Evolutionary conservation across 495 filamentous ascomycete species (phyloP), one percentile per base, ranked within the genome.

Genomic region (Geoglossum glabrum): DNA sequence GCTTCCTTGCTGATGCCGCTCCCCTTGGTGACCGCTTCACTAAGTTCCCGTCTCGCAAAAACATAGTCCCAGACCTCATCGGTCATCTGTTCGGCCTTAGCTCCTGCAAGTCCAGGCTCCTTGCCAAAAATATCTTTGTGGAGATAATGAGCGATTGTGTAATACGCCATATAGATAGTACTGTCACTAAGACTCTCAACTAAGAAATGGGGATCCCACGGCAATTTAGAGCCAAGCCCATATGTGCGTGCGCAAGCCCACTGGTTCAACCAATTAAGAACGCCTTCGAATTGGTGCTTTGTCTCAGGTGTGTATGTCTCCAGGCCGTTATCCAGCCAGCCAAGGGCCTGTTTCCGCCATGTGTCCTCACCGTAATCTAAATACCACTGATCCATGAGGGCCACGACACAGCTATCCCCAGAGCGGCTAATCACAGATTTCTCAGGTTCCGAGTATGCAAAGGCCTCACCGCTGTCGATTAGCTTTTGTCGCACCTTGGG

Each of bases 11-110:
- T 72, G 54, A 95, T 92, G 13, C 76, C 79, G 43, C 78, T 83
- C 61, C 80, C 74, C 51, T 77, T 63, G 43, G 79, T 61, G 55
- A 86, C 67, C 4, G 83, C 77, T 23, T 86, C 78, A 55, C 75
- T 78, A 26, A 86, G 69, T 59, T 87, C 81, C 17, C 74, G 70
- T 54, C 80, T 72, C 45, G 75, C 77, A 69, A 96, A 95, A 60
- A 97, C 68, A 65, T 92, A 95, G 70, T 98, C 90, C 90, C 90
- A 98, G 33, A 95, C 85, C 61, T 94, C 90, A 63, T 96, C 90
- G 38, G 75, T 87, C 87, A 98, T 92, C 70, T 97, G 86, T 13
- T 89, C 84, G 1, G 90, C 73, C 36, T 75, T 81, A 60, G 95
- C 73, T 58, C 79, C 72, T 26, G 82, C 70, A 30, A 76, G 66